Evolutionary conservation across 1,284 basidiomycete genomes (phyloP).

Genomic region (Cutaneotrichosporon daszewskae): DNA sequence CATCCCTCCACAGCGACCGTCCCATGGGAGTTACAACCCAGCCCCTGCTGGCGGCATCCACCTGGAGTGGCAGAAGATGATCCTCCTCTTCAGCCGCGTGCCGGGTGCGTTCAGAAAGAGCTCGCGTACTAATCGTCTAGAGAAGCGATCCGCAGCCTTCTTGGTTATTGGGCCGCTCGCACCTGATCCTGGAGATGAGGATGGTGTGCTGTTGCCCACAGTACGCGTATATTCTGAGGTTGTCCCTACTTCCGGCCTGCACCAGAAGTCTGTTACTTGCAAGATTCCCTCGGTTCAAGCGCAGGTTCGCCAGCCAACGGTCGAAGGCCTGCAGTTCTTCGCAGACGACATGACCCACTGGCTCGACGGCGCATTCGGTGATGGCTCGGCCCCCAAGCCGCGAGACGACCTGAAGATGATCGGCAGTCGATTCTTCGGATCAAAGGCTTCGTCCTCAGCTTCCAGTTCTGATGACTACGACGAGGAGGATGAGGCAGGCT

Average conservation of each 20-base stretch:
- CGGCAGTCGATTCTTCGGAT: constrained; percentile 73
- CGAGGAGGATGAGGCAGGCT: constrained; percentile 25
- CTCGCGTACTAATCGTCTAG: constrained; percentile 6
- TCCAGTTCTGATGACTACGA: constrained; percentile 44
- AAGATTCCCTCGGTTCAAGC: constrained; percentile 63
- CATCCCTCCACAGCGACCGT: constrained; percentile 1
- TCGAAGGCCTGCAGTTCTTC: constrained; percentile 77
- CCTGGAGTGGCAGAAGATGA: constrained; percentile 37
- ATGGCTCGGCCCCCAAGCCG: constrained; percentile 40
- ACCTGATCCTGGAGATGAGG: constrained; percentile 33
- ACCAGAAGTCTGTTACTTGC: constrained; percentile 30
- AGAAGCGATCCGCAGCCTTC: constrained; percentile 34
- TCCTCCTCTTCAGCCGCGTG: constrained; percentile 40
- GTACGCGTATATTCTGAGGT: constrained; percentile 44
- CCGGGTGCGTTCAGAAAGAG: constrained; percentile 21
- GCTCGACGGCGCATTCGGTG: constrained; percentile 49
- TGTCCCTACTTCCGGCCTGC: constrained; percentile 9
- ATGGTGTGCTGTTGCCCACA: constrained; percentile 36
- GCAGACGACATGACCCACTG: constrained; percentile 74
- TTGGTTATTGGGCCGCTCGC: constrained; percentile 38
- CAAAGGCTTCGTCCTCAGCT: constrained; percentile 50
- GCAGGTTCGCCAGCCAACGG: constrained; percentile 52
- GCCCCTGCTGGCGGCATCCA: constrained; percentile 8
- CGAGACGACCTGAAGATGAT: constrained; percentile 66
- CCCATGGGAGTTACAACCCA: neutral